A percentile compares a stretch with the other conserved stretches of the same genome.
phyloP scores from a whole-genome alignment of 2,329 filamentous ascomycete genomes.

The Cladosporium velox region DNA sequence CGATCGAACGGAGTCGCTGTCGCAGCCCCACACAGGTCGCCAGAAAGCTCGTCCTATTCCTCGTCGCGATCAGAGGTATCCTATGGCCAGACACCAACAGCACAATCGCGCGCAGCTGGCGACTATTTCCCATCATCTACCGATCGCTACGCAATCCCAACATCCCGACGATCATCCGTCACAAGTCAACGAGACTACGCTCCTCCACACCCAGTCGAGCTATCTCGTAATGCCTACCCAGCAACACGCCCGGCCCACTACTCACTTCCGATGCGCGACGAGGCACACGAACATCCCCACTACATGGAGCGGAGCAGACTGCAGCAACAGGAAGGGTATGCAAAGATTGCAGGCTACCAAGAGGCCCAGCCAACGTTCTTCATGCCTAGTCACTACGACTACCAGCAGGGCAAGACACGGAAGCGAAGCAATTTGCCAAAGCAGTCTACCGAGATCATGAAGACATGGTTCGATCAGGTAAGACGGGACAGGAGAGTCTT shows the following conservation, averaged over 20 bases:
- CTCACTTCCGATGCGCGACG: constrained; percentile 11
- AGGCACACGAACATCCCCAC: not conserved
- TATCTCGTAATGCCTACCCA: constrained; percentile 18
- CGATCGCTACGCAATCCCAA: constrained; percentile 12
- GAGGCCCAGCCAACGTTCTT: constrained; percentile 31
- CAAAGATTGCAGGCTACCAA: constrained; percentile 26
- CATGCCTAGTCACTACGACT: constrained; percentile 40
- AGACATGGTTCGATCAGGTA: constrained; percentile 43
- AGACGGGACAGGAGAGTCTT: not conserved
- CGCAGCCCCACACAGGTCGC: not conserved
- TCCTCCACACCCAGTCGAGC: constrained; percentile 17
- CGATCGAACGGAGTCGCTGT: not conserved
- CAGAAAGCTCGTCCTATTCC: not conserved
- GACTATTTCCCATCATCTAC: constrained; percentile 10
- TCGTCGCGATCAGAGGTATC: not conserved
- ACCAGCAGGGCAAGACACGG: constrained; percentile 40
- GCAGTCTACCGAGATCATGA: constrained; percentile 44
- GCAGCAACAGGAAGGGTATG: constrained; percentile 16
- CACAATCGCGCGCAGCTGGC: not conserved
- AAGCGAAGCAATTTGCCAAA: constrained; percentile 43
- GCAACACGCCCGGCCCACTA: constrained; percentile 4
- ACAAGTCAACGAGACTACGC: constrained; percentile 25
- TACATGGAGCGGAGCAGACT: constrained; percentile 1
- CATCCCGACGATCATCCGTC: constrained; percentile 26
- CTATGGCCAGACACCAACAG: not conserved